Percentiles rank a stretch among this genome's conserved stretches.
phyloP scores from a whole-genome alignment of 345 rosid genomes.

The Pugionium cornutum region DNA sequence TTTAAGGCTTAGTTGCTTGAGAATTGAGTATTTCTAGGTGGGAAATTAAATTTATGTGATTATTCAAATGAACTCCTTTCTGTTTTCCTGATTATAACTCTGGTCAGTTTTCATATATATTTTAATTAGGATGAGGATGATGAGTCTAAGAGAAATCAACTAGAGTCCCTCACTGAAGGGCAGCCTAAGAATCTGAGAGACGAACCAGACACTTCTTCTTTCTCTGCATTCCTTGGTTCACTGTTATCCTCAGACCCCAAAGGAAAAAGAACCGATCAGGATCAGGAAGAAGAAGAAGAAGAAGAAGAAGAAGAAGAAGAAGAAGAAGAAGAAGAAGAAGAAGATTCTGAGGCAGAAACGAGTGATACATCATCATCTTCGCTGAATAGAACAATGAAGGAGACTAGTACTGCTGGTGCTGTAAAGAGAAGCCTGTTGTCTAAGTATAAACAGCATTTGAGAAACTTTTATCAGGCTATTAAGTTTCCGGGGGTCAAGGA shows the following conservation, averaged over 20 bases:
- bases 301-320: no score
- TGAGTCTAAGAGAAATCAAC: conserved; percentile 51
- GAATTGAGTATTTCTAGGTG: conserved; percentile 3
- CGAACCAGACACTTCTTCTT: conserved; percentile 95
- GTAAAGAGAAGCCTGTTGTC: conserved; percentile 66
- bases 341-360: conserved; percentile 44
- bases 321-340: conserved; percentile 53
- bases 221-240: conserved; percentile 86
- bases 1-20: conserved; percentile 8
- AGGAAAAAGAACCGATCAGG: conserved; percentile 42
- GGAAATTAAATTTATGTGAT: conserved; percentile 16
- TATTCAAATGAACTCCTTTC: conserved; percentile 11
- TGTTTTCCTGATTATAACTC: neutral
- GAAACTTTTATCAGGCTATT: conserved; percentile 55
- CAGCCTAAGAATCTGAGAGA: conserved; percentile 45
- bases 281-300: conserved; percentile 35
- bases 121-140: conserved; percentile 52
- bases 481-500: conserved; percentile 55
- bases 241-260: conserved; percentile 55
- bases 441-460: conserved; percentile 72
- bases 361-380: conserved; percentile 47
- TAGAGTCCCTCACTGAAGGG: conserved; percentile 53
- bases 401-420: conserved; percentile 38
- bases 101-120: neutral
- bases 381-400: conserved; percentile 47